These are phyloP conservation scores for Phialocephala sp. DNA, from an alignment of 2,329 filamentous ascomycete species.

Conservation along the genomic window DNA sequence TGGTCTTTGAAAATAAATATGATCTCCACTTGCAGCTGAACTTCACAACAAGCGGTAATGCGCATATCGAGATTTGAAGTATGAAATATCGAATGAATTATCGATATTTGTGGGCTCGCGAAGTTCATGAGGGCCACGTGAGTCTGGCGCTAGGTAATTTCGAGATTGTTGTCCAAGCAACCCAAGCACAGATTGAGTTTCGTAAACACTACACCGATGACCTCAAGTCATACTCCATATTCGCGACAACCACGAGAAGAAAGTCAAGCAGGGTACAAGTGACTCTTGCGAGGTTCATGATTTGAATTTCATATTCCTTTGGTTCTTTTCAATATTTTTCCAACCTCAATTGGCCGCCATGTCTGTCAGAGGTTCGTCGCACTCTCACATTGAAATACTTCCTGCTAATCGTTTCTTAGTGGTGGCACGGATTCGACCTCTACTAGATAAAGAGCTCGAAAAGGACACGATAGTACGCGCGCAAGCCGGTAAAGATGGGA, in stretches of 20 bases:
- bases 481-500: conserved; percentile 65
- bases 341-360: conserved; percentile 27
- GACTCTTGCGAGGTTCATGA: conserved; percentile 21
- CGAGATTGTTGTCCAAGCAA: background rate
- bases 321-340: conserved; percentile 19
- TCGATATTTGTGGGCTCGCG: no score
- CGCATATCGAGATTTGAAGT: no score
- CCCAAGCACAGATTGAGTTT: background rate
- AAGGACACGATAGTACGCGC: conserved; percentile 84
- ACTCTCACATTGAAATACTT: background rate
- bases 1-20: no score
- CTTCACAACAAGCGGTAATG: no score
- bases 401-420: conserved; percentile 70
- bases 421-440: conserved; percentile 86
- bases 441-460: conserved; percentile 84
- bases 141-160: background rate
- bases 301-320: conserved; percentile 20
- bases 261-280: conserved; percentile 27
- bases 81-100: no score
- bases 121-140: background rate
- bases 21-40: no score
- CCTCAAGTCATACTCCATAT: background rate
- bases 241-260: conserved; percentile 3
- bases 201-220: background rate
- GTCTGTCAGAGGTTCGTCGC: conserved; percentile 37